phyloP scores from a whole-genome alignment of 495 filamentous ascomycete genomes.

The Glutinoglossum americanum region DNA sequence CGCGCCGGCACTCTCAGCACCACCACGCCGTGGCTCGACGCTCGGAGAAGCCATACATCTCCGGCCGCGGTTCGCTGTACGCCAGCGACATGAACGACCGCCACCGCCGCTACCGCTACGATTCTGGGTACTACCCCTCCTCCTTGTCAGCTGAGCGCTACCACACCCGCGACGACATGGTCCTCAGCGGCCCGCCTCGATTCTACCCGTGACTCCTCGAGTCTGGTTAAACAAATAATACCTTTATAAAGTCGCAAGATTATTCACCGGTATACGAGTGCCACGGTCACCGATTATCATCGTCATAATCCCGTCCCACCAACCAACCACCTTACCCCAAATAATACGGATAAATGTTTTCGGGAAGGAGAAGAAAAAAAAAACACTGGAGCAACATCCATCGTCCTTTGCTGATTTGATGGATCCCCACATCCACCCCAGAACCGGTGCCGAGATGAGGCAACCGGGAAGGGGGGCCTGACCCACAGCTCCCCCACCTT shows the following conservation, averaged over 20 bases:
- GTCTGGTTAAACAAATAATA: no score
- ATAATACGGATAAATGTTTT: no score
- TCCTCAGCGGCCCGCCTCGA: not conserved
- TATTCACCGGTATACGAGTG: no score
- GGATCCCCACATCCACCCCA: not conserved
- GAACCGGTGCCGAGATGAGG: no score
- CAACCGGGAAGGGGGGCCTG: no score
- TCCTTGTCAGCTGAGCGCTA: not conserved
- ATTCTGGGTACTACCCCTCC: not conserved
- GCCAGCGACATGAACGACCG: not conserved
- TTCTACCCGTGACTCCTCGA: not conserved
- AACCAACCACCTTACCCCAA: not conserved
- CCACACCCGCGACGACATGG: not conserved
- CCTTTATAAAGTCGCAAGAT: no score
- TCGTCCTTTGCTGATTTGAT: no score
- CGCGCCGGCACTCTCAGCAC: not conserved
- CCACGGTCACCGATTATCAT: not conserved
- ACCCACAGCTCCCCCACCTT: not conserved
- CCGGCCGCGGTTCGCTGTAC: not conserved
- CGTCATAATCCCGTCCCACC: not conserved
- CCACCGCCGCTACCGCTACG: not conserved
- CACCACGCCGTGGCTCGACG: not conserved
- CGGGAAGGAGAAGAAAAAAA: no score
- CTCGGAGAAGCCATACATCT: not conserved
- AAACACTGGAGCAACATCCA: no score